Conservation (phyloP, 164 flowering plant genomes). For the Magnolia changhungtana region DNA sequence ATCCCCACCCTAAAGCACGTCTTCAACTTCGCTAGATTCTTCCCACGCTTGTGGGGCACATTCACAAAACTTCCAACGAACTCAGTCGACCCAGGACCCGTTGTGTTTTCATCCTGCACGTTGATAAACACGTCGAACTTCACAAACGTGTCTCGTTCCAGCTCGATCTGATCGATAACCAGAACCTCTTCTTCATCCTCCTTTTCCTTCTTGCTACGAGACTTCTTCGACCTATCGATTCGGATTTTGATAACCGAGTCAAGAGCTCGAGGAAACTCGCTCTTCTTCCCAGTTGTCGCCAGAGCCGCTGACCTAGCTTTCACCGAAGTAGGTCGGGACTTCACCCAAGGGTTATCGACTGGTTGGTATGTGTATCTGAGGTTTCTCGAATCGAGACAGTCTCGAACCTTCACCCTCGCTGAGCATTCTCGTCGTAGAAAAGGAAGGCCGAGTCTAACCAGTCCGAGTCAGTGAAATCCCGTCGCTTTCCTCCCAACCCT, state of each 20-base stretch:
- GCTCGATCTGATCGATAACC: constrained; percentile 16
- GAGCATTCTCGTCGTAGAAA: too few species aligned
- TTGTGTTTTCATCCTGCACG: constrained; percentile 38
- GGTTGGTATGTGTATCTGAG: constrained; percentile 47
- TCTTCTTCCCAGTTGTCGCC: constrained; percentile 32
- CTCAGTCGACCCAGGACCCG: constrained; percentile 32
- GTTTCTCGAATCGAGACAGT: constrained; percentile 31
- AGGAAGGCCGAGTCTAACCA: too few species aligned
- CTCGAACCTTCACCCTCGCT: constrained; percentile 6
- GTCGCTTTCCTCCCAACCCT: too few species aligned
- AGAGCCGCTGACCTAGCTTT: constrained; percentile 3
- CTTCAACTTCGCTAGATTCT: constrained; percentile 10
- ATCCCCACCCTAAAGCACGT: constrained; percentile 23
- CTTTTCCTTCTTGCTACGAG: constrained; percentile 48
- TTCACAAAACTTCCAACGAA: constrained; percentile 61
- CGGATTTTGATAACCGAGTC: constrained; percentile 23
- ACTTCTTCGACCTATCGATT: constrained; percentile 49
- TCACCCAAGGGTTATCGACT: constrained; percentile 49
- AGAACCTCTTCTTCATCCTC: constrained; percentile 34
- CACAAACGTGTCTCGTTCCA: constrained; percentile 34
- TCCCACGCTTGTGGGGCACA: constrained; percentile 29
- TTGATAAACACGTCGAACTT: constrained; percentile 62
- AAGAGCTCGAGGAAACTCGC: constrained; percentile 34
- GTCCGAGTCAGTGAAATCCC: too few species aligned
- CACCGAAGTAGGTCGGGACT: constrained; percentile 12